A percentile compares a stretch with the other conserved stretches of the same genome.
Conservation (phyloP, 108 stramenopile species). For the Fistulifera pelliculosa region DNA sequence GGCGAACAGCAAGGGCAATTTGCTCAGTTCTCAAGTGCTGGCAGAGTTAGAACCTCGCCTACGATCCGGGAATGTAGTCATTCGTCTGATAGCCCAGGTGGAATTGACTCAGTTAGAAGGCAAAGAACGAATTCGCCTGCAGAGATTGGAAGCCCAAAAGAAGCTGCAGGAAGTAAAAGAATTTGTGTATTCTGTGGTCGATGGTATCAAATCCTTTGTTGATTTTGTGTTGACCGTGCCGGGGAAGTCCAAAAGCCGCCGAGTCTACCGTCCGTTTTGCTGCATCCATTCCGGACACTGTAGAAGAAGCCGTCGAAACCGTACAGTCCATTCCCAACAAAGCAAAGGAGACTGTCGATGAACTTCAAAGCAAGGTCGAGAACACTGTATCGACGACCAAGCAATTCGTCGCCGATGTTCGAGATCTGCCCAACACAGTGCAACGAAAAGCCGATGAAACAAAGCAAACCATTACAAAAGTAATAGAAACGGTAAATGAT, state of each 20-base stretch:
- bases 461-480: conserved; percentile 1
- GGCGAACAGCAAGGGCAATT: not conserved
- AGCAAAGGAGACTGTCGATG: not conserved
- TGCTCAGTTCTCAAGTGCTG: not conserved
- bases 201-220: not conserved
- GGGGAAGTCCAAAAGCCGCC: conserved; percentile 11
- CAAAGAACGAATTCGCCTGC: conserved; percentile 3
- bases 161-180: conserved; percentile 8
- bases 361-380: not conserved
- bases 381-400: conserved; percentile 3
- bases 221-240: not conserved
- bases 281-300: not conserved
- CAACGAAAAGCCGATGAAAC: conserved; percentile 9
- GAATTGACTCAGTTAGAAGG: conserved; percentile 10
- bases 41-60: not conserved
- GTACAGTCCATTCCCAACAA: not conserved
- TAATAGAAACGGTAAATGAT: conserved; percentile 7
- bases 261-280: conserved; percentile 1
- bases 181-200: conserved; percentile 11
- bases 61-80: not conserved
- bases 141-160: conserved; percentile 7
- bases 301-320: not conserved
- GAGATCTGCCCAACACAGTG: conserved; percentile 10
- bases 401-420: conserved; percentile 7
- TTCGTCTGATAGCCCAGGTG: not conserved